Conservation (phyloP, 2,329 filamentous ascomycete genomes). For the Beauveria australis region DNA sequence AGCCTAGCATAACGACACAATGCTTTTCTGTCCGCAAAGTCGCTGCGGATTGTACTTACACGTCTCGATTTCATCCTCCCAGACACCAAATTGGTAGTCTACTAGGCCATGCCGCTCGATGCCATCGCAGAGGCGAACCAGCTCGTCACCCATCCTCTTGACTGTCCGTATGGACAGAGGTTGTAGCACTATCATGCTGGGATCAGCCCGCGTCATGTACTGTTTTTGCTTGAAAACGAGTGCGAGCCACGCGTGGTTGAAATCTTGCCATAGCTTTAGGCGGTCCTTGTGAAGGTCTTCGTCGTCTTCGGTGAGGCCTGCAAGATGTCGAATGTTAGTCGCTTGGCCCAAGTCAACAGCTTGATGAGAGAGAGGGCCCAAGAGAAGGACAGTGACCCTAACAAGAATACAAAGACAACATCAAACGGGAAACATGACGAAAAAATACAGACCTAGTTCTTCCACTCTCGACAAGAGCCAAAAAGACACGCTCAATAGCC, state of each 20-base stretch:
- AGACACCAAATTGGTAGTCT: slow-evolving; percentile 94
- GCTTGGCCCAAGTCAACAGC: no score
- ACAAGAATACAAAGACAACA: not conserved
- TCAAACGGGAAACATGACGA: not conserved
- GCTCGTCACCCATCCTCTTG: slow-evolving; percentile 71
- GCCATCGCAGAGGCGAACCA: slow-evolving; percentile 75
- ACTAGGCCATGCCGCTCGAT: slow-evolving; percentile 90
- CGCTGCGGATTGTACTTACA: slow-evolving; percentile 43
- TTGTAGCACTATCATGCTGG: slow-evolving; percentile 35
- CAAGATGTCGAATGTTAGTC: not conserved
- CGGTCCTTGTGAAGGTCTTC: slow-evolving; percentile 65
- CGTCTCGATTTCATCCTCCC: slow-evolving; percentile 84
- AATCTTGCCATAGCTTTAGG: slow-evolving; percentile 83
- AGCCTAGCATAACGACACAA: not conserved
- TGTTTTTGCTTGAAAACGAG: slow-evolving; percentile 79
- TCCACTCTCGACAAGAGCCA: slow-evolving; percentile 49
- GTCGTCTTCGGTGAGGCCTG: slow-evolving; percentile 81
- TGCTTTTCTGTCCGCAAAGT: not conserved
- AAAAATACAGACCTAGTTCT: slow-evolving; percentile 41
- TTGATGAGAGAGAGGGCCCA: no score
- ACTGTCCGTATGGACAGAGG: slow-evolving; percentile 62
- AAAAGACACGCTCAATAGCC: slow-evolving; percentile 43
- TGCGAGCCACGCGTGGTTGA: slow-evolving; percentile 86
- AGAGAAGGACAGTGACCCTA: no score
- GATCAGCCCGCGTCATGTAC: slow-evolving; percentile 53